Evolutionary conservation across 352 stramenopile genomes (phyloP).

Genomic region (Phytophthora melonis): DNA sequence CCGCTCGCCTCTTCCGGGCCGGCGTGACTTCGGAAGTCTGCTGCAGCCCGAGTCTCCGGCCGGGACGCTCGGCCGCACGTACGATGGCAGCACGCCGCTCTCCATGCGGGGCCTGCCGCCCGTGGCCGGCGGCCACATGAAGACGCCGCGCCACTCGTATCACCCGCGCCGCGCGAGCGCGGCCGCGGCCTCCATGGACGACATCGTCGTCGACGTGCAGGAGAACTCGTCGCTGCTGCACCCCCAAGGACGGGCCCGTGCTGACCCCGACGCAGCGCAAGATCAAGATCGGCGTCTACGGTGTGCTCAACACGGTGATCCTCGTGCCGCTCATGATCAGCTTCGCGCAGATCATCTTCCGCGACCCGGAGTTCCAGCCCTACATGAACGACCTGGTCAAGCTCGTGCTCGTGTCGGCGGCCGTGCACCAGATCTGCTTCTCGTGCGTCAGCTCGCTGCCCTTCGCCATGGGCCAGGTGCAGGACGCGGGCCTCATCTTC

Average conservation of each 20-base stretch:
- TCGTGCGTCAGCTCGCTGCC: conserved; percentile 92
- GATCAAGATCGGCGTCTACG: conserved; percentile 85
- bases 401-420: conserved; percentile 91
- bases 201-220: conserved; percentile 43
- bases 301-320: conserved; percentile 96
- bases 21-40: conserved; percentile 30
- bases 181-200: conserved; percentile 27
- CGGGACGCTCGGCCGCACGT: conserved; percentile 35
- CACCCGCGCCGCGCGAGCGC: conserved; percentile 39
- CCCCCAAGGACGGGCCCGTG: conserved; percentile 14
- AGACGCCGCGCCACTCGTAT: conserved; percentile 66
- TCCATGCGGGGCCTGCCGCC: conserved; percentile 25
- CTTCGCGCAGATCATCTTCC: conserved; percentile 97
- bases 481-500: conserved; percentile 99
- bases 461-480: conserved; percentile 98
- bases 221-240: conserved; percentile 31
- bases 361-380: conserved; percentile 90
- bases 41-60: conserved; percentile 38
- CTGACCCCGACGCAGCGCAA: conserved; percentile 36
- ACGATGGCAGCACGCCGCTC: conserved; percentile 43
- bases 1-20: conserved; percentile 38
- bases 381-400: conserved; percentile 95
- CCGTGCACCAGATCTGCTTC: conserved; percentile 87
- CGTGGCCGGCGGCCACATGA: conserved; percentile 33
- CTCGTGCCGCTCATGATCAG: conserved; percentile 90